A percentile compares a stretch with the other conserved stretches of the same genome.
Conservation (phyloP, 148 eudicot species). For the Fagopyrum esculentum region DNA sequence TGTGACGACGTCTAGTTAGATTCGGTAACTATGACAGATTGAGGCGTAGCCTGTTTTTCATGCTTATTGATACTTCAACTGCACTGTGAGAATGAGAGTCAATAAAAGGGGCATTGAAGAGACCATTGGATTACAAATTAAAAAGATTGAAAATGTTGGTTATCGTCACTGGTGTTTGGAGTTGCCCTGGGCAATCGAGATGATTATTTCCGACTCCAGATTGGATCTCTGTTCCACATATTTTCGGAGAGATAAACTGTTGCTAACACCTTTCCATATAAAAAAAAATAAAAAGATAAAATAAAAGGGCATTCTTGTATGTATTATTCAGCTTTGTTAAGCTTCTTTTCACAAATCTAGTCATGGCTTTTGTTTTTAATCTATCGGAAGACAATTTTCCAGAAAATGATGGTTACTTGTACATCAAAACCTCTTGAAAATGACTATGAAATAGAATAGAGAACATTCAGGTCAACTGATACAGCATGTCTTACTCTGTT, state of each 20-base stretch:
- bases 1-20: neutral
- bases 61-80: too few relatives aligned
- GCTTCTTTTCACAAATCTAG: neutral
- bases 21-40: neutral
- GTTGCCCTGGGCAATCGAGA: too few relatives aligned
- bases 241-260: too few relatives aligned
- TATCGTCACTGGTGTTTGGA: too few relatives aligned
- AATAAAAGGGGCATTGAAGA: neutral
- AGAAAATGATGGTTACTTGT: neutral
- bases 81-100: neutral
- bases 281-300: too few relatives aligned
- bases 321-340: neutral
- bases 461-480: neutral
- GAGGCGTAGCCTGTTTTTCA: neutral
- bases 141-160: too few relatives aligned
- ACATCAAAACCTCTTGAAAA: neutral
- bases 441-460: neutral
- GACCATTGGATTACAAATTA: too few relatives aligned
- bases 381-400: neutral
- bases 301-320: neutral
- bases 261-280: too few relatives aligned
- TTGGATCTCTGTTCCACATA: too few relatives aligned
- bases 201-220: too few relatives aligned
- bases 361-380: neutral
- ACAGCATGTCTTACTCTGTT: neutral